Evolutionary conservation across 1,284 basidiomycete genomes (phyloP).

Genomic region (Naganishia albida): DNA sequence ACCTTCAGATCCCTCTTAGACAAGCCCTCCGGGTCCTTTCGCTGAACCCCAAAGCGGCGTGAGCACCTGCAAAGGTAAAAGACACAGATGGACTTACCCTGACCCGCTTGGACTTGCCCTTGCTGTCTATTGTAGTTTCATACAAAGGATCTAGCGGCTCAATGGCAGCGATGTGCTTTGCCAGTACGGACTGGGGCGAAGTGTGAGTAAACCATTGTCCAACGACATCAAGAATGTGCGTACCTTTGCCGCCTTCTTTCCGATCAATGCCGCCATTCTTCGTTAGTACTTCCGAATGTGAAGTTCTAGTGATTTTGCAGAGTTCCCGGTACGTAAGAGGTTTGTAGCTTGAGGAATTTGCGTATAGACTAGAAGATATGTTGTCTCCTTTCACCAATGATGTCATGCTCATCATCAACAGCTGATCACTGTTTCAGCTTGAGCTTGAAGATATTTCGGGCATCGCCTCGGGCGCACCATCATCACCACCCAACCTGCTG

Average conservation of each 20-base stretch:
- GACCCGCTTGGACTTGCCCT: constrained; percentile 67
- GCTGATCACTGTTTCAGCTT: no score
- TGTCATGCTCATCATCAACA: no score
- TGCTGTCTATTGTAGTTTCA: constrained; percentile 67
- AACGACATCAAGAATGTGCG: constrained; percentile 8
- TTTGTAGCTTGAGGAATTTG: no score
- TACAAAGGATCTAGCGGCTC: constrained; percentile 76
- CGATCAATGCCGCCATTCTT: constrained; percentile 37
- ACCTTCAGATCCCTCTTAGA: constrained; percentile 75
- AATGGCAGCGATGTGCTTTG: constrained; percentile 32
- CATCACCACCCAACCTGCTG: no score
- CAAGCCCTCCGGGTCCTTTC: constrained; percentile 73
- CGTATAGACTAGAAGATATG: no score
- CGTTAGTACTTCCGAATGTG: no score
- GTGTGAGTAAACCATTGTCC: not conserved
- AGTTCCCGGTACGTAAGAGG: no score
- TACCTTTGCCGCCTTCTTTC: constrained; percentile 42
- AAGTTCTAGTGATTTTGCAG: no score
- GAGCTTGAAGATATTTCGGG: no score
- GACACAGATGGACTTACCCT: constrained; percentile 59
- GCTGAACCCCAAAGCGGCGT: constrained; percentile 55
- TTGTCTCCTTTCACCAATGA: no score
- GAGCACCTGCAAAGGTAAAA: not conserved
- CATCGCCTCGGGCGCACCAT: no score
- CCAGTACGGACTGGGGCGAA: constrained; percentile 24